Percentiles rank a stretch among this genome's conserved stretches.
Conservation (phyloP, 805 yeast species). For the Suhomyces xylopsoci region DNA sequence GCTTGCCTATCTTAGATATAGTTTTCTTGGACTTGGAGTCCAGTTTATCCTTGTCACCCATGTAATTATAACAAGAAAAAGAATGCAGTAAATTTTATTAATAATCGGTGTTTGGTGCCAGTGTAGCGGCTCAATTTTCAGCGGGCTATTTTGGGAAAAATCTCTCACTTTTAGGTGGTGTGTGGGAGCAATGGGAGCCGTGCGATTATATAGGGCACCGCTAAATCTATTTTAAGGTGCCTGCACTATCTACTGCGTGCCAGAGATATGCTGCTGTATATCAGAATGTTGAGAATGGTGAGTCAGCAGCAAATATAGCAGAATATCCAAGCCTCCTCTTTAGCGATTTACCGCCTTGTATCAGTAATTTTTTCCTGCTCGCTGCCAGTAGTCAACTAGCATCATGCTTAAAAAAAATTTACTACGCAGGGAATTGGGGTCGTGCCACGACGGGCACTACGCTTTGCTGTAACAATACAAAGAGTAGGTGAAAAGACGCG, state of each 20-base stretch:
- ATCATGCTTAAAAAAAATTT: neutral
- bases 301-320: neutral
- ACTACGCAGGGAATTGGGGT: neutral
- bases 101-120: neutral
- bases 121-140: neutral
- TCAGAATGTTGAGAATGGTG: neutral
- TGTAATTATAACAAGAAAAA: neutral
- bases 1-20: constrained; percentile 22
- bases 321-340: neutral
- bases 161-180: neutral
- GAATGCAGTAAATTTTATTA: neutral
- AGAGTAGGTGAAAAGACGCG: neutral
- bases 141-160: neutral
- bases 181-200: neutral
- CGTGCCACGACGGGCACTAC: neutral
- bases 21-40: constrained; percentile 22
- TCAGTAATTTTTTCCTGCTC: neutral
- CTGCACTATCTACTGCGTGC: neutral
- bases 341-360: neutral
- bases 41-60: constrained; percentile 1
- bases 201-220: neutral
- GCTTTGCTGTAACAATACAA: neutral
- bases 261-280: neutral
- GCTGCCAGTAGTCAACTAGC: neutral
- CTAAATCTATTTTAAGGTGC: neutral